These are phyloP conservation scores for Mortierella hygrophila DNA, from an alignment of 192 early-diverging fungal genomes.

Conservation along the genomic window DNA sequence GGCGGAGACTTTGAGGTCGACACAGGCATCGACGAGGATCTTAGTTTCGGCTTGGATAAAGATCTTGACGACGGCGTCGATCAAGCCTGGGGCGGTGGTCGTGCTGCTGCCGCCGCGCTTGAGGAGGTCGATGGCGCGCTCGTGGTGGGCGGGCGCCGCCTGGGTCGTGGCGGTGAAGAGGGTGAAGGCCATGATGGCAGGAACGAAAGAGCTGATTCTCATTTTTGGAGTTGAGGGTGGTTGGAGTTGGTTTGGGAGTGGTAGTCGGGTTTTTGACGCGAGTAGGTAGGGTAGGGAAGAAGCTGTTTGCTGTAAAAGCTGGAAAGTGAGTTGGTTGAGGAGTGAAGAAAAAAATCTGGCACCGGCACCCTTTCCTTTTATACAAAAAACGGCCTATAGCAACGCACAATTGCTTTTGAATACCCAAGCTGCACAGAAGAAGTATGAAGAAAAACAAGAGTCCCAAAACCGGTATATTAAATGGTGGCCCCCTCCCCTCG, in stretches of 20 bases:
- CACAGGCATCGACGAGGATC: conserved; percentile 23
- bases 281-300: neutral
- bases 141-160: conserved; percentile 21
- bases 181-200: conserved; percentile 39
- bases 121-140: conserved; percentile 19
- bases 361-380: neutral
- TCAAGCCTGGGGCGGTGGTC: neutral
- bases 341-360: conserved; percentile 18
- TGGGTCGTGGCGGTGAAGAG: conserved; percentile 42
- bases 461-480: neutral
- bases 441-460: neutral
- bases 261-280: neutral
- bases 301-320: conserved; percentile 31
- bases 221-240: conserved; percentile 13
- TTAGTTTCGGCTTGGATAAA: conserved; percentile 25
- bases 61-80: conserved; percentile 26
- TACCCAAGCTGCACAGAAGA: neutral
- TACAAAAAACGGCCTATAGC: neutral
- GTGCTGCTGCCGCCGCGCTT: conserved; percentile 24
- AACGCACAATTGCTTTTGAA: neutral
- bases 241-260: neutral
- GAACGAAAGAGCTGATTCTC: conserved; percentile 35
- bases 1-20: conserved; percentile 14
- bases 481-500: neutral
- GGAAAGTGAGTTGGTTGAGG: conserved; percentile 21